Base-by-base conservation (phyloP, 257 asterid genomes). In the Primulina eburnea region DNA sequence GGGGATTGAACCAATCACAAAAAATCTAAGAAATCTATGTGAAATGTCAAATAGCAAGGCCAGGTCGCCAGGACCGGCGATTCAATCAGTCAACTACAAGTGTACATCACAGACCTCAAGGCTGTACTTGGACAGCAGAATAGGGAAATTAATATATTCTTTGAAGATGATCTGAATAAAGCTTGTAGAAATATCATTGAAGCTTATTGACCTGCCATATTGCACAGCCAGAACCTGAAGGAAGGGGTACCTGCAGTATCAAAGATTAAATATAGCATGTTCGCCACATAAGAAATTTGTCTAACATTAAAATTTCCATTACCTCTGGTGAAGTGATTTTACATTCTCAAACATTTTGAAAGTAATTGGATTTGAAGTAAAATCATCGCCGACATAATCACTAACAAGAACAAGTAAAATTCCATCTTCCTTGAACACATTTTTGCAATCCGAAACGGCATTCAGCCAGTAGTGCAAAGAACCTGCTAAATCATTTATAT, bases 291-390 rank as follows among this genome's bases (percentile, higher is more conserved):
- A 50, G 52, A 69, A 66, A 73, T 43, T 69, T 26, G 53, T 70
- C 67, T 69, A 74, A 68, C 69, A 38, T 37, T 37, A 58, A 37
- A 34, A 32, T 52, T 35, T 33, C 20, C 59, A 55, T 59, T 82
- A 90, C 98, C 98, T 92, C 71, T 84, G 92, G 67, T 86, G 92
- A 67, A 92, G 94, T 57, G 72, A 81, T 80, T 92, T 90, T 61
- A 87, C 94, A 16, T 73, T 87, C 71, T 83, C 89, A 35, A 88
- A 78, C 83, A 82, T 75, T 77, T 60, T 73, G 72, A 70, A 64
- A 71, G 74, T 72, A 77, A 70, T 70, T 70, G 75, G 80, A 74
- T 80, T 73, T 65, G 89, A 71, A 60, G 68, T 60, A 9, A 69
- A 70, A 64, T 81, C 83, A 67, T 79, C 75, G 33, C 82, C 85